These are phyloP conservation scores for Vanderwaltozyma yarrowii DNA, from an alignment of 805 yeast species.

Conservation along the genomic window DNA sequence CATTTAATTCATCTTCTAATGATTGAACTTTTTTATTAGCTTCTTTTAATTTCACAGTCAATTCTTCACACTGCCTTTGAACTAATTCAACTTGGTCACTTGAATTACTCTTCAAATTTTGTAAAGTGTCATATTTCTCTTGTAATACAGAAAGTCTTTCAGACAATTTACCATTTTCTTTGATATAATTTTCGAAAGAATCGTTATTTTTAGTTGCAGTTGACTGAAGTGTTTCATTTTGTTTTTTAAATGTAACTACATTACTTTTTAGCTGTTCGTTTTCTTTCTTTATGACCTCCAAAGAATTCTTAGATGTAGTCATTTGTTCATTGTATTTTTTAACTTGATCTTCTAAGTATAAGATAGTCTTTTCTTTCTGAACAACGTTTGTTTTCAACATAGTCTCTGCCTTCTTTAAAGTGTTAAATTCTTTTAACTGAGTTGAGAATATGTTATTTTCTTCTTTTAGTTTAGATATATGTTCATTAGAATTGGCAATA, in stretches of 20 bases:
- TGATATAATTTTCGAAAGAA: slow-evolving; percentile 27
- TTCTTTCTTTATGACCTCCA: slow-evolving; percentile 25
- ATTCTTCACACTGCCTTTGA: slow-evolving; percentile 65
- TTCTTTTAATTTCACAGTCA: slow-evolving; percentile 58
- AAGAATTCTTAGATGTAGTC: slow-evolving; percentile 19
- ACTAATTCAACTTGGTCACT: slow-evolving; percentile 38
- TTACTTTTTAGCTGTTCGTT: slow-evolving; percentile 25
- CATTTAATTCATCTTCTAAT: slow-evolving; percentile 74
- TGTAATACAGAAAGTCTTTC: slow-evolving; percentile 34
- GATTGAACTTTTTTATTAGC: slow-evolving; percentile 48
- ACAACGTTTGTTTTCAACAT: slow-evolving; percentile 16
- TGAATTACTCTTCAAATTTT: slow-evolving; percentile 30
- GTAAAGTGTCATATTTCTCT: slow-evolving; percentile 31
- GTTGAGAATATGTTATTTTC: slow-evolving; percentile 11
- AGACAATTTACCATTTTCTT: slow-evolving; percentile 33
- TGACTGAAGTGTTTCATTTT: slow-evolving; percentile 27
- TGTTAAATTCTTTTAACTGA: slow-evolving; percentile 14
- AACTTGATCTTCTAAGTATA: slow-evolving; percentile 32
- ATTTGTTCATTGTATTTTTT: slow-evolving; percentile 28
- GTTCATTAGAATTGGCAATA: slow-evolving; percentile 7
- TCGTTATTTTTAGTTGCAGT: slow-evolving; percentile 34
- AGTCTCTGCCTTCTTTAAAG: slow-evolving; percentile 10
- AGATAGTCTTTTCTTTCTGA: slow-evolving; percentile 32
- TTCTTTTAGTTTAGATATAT: slow-evolving; percentile 8
- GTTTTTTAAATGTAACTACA: slow-evolving; percentile 27